Evolutionary conservation across 305 asterid genomes (phyloP), one percentile per base, ranked within the genome.

Genomic region (Striga hermonthica): DNA sequence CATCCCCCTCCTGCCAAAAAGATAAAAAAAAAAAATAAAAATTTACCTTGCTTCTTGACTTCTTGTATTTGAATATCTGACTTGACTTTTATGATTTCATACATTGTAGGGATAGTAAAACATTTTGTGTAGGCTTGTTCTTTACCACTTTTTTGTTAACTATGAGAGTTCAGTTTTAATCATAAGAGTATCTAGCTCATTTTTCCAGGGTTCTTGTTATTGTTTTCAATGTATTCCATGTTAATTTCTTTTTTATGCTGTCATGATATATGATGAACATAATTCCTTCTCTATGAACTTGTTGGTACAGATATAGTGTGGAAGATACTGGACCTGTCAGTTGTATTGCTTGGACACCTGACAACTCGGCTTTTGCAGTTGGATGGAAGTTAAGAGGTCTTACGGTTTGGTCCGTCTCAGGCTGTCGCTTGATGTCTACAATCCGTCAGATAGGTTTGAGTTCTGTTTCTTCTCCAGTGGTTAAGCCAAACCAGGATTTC

Each of bases 341-440:
- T 72, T 94, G 86, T 79, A 89, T 94, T 74, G 91, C 96, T 36
- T 94, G 98, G 99, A 85, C 98, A 59, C 96, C 98, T 59, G 99
- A 94, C 75, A 85, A 80, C 75, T 85, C 96, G 72, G 95, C 95
- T 68, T 94, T 94, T 77, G 95, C 99, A 67, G 95, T 94, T 85
- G 99, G 99, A 79, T 94, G 98, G 98, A 91, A 91, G 82, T 81
- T 88, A 77, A 86, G 98, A 76, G 99, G 98, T 52, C 87, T 88
- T 75, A 75, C 95, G 38, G 99, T 94, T 76, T 94, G 99, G 99
- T 94, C 99, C 62, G 91, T 94, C 65, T 94, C 99, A 58, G 99
- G 99, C 35, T 94, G 99, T 79, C 95, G 99, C 60, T 87, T 94
- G 87, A 94, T 87, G 99, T 88, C 96, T 73, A 88, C 99, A 57